Base-by-base conservation (phyloP, 140 eudicot genomes). In the Cichorium intybus region DNA sequence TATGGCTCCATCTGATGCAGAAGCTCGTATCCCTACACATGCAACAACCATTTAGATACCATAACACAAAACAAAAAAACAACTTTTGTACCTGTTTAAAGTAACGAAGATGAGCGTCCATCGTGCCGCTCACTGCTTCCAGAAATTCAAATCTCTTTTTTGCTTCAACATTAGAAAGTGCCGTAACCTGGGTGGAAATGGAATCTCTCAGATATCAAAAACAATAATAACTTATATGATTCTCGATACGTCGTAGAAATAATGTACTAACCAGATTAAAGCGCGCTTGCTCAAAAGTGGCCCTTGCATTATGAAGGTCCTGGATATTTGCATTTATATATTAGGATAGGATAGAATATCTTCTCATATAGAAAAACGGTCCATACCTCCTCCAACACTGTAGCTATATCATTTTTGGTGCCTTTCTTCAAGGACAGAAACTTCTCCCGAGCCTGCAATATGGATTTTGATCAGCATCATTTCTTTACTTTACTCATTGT, bases 1-100 rank as follows among this genome's bases (percentile, higher is more conserved):
- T 92, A 92, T 15, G 98, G 98, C 74, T 92, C 98, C 98, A 92
- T 92, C 80, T 92, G 98, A 79, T 88, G 98, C 89, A 92, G 70
- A 70, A 92, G 89, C 83, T 92, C 98, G 35, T 92, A 92, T 14
- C 98, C 98, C 98, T 92, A 56, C 73, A 56, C 64, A 82, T 11
- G 68, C 48, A 54, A 51, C 20, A 28, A 10, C 45, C 7, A 37
- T 33, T n/a, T n/a, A n/a, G n/a, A n/a, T n/a, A n/a, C n/a, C n/a
- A n/a, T n/a, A n/a, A n/a, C n/a, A n/a, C n/a, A n/a, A n/a, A n/a
- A n/a, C n/a, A n/a, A n/a, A n/a, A n/a, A n/a, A n/a, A n/a, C n/a
- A n/a, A n/a, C n/a, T n/a, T n/a, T 2, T 22, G 28, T 76, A 83
- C 98, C 95, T 92, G 98, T 76, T 92, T 92, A 80, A 92, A 92